Conservation (phyloP, 2,329 filamentous ascomycete genomes). For the Aspergillus chevalieri region DNA sequence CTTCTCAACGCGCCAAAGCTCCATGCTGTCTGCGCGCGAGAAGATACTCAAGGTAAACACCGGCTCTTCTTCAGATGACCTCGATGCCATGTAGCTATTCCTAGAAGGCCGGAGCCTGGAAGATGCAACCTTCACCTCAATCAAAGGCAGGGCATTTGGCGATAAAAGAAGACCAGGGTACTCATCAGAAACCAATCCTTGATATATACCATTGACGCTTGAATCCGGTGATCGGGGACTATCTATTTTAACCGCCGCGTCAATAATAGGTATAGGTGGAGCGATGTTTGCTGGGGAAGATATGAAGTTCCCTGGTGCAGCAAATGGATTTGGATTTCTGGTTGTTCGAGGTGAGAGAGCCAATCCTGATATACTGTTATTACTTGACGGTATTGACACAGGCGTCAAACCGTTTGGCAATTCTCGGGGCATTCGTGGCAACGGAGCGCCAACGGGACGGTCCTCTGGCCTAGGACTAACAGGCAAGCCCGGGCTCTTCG, state of each 20-base stretch:
- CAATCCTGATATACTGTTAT: slow-evolving; percentile 40
- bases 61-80: slow-evolving; percentile 78
- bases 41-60: slow-evolving; percentile 88
- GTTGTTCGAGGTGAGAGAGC: slow-evolving; percentile 68
- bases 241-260: slow-evolving; percentile 30
- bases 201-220: slow-evolving; percentile 55
- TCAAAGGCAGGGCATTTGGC: slow-evolving; percentile 79
- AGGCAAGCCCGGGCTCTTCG: slow-evolving; percentile 59
- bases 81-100: slow-evolving; percentile 73
- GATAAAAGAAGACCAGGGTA: slow-evolving; percentile 79
- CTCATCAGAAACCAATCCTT: slow-evolving; percentile 74
- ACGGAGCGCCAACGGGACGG: slow-evolving; percentile 53
- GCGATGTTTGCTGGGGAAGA: neutral
- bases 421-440: slow-evolving; percentile 52
- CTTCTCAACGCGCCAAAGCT: slow-evolving; percentile 94
- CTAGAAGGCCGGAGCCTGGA: slow-evolving; percentile 91
- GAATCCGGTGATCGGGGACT: slow-evolving; percentile 23
- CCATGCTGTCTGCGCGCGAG: slow-evolving; percentile 56
- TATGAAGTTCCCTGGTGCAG: slow-evolving; percentile 19
- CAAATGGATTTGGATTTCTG: slow-evolving; percentile 63
- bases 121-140: slow-evolving; percentile 81
- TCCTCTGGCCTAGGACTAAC: slow-evolving; percentile 57
- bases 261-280: slow-evolving; percentile 29
- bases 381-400: slow-evolving; percentile 63
- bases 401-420: slow-evolving; percentile 47